Evolutionary conservation across 2,329 filamentous ascomycete genomes (phyloP).

Genomic region (Microcera coccophila): DNA sequence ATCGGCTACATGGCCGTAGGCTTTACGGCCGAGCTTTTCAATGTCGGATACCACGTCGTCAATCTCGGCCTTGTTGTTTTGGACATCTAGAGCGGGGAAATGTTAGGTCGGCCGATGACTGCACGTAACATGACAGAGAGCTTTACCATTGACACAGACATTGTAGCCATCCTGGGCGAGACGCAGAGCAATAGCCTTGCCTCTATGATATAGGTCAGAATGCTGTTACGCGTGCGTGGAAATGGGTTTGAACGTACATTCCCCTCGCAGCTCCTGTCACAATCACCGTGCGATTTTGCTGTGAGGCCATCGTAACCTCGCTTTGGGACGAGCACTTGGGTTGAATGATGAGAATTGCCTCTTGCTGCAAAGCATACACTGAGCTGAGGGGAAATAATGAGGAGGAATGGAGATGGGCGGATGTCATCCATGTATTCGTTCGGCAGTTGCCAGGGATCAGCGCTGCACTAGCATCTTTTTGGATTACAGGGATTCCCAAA

Average conservation of each 20-base stretch:
- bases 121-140: too few relatives aligned
- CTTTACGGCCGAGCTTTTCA: constrained; percentile 45
- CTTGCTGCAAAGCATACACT: too few relatives aligned
- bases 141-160: constrained; percentile 47
- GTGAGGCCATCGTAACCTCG: too few relatives aligned
- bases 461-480: too few relatives aligned
- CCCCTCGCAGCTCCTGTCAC: constrained; percentile 9
- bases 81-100: constrained; percentile 7
- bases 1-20: constrained; percentile 56
- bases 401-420: too few relatives aligned
- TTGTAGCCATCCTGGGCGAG: constrained; percentile 63
- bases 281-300: constrained; percentile 4
- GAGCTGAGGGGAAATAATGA: too few relatives aligned
- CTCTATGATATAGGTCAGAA: constrained; percentile 38
- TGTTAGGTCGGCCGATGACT: too few relatives aligned
- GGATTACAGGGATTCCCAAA: too few relatives aligned
- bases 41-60: constrained; percentile 54
- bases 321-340: too few relatives aligned
- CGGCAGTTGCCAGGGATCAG: too few relatives aligned
- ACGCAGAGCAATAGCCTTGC: constrained; percentile 59
- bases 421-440: too few relatives aligned
- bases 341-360: too few relatives aligned
- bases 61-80: constrained; percentile 35
- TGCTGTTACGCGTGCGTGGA: background rate
- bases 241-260: background rate